Conservation (phyloP, 495 filamentous ascomycete genomes). For the Talaromyces ruber region DNA sequence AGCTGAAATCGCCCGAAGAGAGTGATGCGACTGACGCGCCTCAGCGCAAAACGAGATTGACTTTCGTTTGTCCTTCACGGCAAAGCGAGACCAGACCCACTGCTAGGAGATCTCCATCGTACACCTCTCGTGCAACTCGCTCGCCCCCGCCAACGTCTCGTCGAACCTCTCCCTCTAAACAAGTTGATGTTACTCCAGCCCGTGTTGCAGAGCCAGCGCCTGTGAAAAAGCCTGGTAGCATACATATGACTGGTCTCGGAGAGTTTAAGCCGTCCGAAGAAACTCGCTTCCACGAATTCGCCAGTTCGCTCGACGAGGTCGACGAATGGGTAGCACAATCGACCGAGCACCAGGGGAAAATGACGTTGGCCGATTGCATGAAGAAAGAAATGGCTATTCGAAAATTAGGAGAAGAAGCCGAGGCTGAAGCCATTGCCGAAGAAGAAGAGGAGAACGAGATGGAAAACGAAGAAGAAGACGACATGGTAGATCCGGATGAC, state of each 20-base stretch:
- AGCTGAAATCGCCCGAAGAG: conserved; percentile 5
- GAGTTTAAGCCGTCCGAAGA: conserved; percentile 58
- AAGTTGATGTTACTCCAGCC: conserved; percentile 7
- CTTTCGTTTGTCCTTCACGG: conserved; percentile 51
- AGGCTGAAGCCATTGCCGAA: conserved; percentile 73
- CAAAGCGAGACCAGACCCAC: conserved; percentile 16
- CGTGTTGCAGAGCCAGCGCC: conserved; percentile 9
- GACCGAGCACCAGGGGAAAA: conserved; percentile 50
- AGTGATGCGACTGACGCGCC: conserved; percentile 19
- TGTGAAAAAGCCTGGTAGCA: conserved; percentile 14
- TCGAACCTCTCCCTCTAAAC: conserved; percentile 28
- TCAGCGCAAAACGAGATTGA: conserved; percentile 47
- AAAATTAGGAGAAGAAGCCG: conserved; percentile 79
- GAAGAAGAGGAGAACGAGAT: conserved; percentile 56
- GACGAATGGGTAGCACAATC: conserved; percentile 80
- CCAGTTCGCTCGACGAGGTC: conserved; percentile 66
- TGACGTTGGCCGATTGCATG: conserved; percentile 85
- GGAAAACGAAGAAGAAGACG: conserved; percentile 44
- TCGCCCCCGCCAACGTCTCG: conserved; percentile 42
- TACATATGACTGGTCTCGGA: conserved; percentile 35
- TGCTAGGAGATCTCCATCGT: conserved; percentile 18
- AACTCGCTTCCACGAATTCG: conserved; percentile 89
- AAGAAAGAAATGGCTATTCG: conserved; percentile 85
- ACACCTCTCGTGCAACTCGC: conserved; percentile 29
- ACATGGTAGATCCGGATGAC: conserved; percentile 30